A percentile compares a stretch with the other conserved stretches of the same genome.
phyloP scores from a whole-genome alignment of 345 rosid genomes.

The Eucalyptus marginata region DNA sequence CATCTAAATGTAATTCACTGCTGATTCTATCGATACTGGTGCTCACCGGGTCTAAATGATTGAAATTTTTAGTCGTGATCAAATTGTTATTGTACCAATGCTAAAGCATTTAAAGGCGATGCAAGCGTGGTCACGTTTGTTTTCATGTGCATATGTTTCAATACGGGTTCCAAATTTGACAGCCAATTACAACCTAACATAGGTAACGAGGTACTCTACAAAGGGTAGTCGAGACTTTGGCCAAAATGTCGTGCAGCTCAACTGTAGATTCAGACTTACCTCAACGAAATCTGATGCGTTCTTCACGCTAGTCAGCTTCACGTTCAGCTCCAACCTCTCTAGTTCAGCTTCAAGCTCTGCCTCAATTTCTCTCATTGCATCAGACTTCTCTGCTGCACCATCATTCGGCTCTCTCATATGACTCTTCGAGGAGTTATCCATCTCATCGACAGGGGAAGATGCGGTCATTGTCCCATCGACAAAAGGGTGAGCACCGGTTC shows the following conservation, averaged over 20 bases:
- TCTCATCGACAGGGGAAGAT: neutral
- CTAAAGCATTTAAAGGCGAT: neutral
- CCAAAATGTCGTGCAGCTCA: neutral
- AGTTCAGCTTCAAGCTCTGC: slow-evolving; percentile 29
- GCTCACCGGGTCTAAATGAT: neutral
- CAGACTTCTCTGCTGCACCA: neutral
- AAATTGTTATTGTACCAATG: neutral
- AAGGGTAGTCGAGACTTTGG: neutral
- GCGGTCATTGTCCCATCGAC: neutral
- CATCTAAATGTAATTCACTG: neutral
- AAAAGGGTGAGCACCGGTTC: neutral
- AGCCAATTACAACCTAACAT: neutral
- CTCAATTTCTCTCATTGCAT: slow-evolving; percentile 17
- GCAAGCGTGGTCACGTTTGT: neutral
- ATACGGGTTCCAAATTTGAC: neutral
- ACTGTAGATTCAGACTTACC: neutral
- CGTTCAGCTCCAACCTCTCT: slow-evolving; percentile 9
- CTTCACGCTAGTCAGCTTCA: neutral
- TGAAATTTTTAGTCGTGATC: neutral
- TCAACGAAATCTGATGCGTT: neutral
- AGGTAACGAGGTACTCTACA: neutral
- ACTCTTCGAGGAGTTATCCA: neutral
- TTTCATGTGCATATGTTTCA: neutral
- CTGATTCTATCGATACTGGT: neutral
- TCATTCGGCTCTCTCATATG: neutral